Conservation (phyloP, 441 rosid genomes). For the Manihot esculenta region DNA sequence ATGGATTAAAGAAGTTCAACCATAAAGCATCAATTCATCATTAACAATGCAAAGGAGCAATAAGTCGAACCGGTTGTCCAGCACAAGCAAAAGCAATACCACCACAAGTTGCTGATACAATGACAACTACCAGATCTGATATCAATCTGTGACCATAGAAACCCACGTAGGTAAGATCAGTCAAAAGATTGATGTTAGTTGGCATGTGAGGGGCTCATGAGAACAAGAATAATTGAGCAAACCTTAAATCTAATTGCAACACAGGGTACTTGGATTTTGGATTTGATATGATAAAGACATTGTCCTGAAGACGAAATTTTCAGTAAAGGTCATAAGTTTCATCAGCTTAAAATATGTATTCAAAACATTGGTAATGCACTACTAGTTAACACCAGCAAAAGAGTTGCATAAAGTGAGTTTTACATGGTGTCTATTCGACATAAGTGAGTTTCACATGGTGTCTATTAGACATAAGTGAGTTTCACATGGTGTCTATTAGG, state of each 20-base stretch:
- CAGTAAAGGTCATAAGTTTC: slow-evolving; percentile 17
- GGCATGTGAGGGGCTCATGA: background rate
- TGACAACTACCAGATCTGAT: slow-evolving; percentile 92
- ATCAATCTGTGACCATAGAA: slow-evolving; percentile 57
- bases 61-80: slow-evolving; percentile 85
- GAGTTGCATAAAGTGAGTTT: slow-evolving; percentile 5
- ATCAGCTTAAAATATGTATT: slow-evolving; percentile 1
- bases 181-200: slow-evolving; percentile 1
- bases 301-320: slow-evolving; percentile 52
- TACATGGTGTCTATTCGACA: too few species aligned
- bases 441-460: too few species aligned
- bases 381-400: slow-evolving; percentile 3
- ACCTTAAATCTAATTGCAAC: slow-evolving; percentile 89
- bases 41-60: slow-evolving; percentile 16
- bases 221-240: slow-evolving; percentile 9
- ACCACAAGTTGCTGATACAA: slow-evolving; percentile 97
- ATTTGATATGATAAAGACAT: slow-evolving; percentile 90
- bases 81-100: slow-evolving; percentile 99
- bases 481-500: background rate
- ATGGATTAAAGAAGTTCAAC: slow-evolving; percentile 19
- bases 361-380: background rate
- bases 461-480: too few species aligned
- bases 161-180: slow-evolving; percentile 21
- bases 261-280: slow-evolving; percentile 90
- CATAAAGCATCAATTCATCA: slow-evolving; percentile 15